Percentiles rank a stretch among this genome's conserved stretches.
Evolutionary conservation across 164 flowering plant genomes (phyloP).

Genomic region (Aristolochia fimbriata): DNA sequence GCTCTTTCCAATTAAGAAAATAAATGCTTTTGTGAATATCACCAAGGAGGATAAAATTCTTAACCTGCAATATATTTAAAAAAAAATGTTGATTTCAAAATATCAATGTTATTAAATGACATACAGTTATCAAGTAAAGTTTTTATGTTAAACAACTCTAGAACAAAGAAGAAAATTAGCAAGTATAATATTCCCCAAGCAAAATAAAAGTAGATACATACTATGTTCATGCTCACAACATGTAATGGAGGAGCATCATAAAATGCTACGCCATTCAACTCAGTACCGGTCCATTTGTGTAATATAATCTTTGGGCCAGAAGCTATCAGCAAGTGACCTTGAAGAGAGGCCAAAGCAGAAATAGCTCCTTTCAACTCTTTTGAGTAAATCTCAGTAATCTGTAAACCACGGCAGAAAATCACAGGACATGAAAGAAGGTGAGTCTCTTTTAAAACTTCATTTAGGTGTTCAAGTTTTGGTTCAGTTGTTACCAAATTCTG

Average conservation of each 20-base stretch:
- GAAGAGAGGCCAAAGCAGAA: slow-evolving; percentile 92
- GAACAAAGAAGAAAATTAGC: too few relatives aligned
- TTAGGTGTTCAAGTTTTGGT: not conserved
- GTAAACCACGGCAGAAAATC: slow-evolving; percentile 2
- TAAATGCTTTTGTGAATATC: slow-evolving; percentile 94
- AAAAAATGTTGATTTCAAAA: not conserved
- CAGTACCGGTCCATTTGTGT: slow-evolving; percentile 93
- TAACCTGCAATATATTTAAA: slow-evolving; percentile 47
- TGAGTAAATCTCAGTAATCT: slow-evolving; percentile 91
- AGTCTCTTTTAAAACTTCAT: not conserved
- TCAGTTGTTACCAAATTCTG: slow-evolving; percentile 45
- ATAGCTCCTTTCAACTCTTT: slow-evolving; percentile 96
- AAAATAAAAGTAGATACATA: slow-evolving; percentile 25
- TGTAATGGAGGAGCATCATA: slow-evolving; percentile 87
- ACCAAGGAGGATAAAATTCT: slow-evolving; percentile 88
- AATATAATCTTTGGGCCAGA: slow-evolving; percentile 95
- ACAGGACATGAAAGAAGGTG: not conserved
- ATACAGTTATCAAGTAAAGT: too few relatives aligned
- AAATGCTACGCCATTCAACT: slow-evolving; percentile 87
- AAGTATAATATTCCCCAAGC: not conserved
- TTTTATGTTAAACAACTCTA: too few relatives aligned
- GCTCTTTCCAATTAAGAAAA: slow-evolving; percentile 96
- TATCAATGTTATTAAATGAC: too few relatives aligned
- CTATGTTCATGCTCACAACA: slow-evolving; percentile 96
- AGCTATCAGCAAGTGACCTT: slow-evolving; percentile 88